Evolutionary conservation across 2,329 filamentous ascomycete species (phyloP), one percentile per base, ranked within the genome.

Genomic region (Biscogniauxia sp.): DNA sequence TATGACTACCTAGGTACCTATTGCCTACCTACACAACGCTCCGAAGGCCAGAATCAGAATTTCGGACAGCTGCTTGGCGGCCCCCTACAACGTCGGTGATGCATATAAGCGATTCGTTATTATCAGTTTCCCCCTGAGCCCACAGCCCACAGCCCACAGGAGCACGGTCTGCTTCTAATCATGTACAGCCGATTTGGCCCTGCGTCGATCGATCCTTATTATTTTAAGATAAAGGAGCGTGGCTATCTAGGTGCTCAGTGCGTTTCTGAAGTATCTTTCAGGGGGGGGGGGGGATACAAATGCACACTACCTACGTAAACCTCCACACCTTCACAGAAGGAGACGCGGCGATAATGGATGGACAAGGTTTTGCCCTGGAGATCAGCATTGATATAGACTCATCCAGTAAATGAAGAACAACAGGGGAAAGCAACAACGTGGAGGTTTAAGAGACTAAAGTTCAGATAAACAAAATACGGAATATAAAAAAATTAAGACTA

Each of bases 201-300:
- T 45, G 37, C 37, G 37, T 64, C 59, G 60, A 64, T 66, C 64
- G 60, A 64, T 66, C 60, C 54, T 55, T 58, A 55, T 19, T 32
- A 50, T 25, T 23, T 26, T 53, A 50, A 56, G 55, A 64, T 56
- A 56, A 51, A 25, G 20, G 50, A 51, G 19, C 50, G 50, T 20
- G 50, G 37, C 15, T 45, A n/a, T n/a, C 37, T 45, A 45, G 17
- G 37, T 45, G 37, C 37, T 45, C 37, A 45, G 37, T 45, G 37
- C 37, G 37, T 45, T 17, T 45, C 5, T 45, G 13, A 45, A n/a
- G 37, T 45, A 45, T 45, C 37, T n/a, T 45, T 45, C 37, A 45
- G 37, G 37, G 37, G 28, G 4, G 26, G 26, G 9, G 11, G 28
- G 28, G 9, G 11, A n/a, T 11, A n/a, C 37, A 45, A 45, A 45